A percentile compares a stretch with the other conserved stretches of the same genome.
Conservation (phyloP, 352 stramenopile species). For the Globisporangium acanthophoron region DNA sequence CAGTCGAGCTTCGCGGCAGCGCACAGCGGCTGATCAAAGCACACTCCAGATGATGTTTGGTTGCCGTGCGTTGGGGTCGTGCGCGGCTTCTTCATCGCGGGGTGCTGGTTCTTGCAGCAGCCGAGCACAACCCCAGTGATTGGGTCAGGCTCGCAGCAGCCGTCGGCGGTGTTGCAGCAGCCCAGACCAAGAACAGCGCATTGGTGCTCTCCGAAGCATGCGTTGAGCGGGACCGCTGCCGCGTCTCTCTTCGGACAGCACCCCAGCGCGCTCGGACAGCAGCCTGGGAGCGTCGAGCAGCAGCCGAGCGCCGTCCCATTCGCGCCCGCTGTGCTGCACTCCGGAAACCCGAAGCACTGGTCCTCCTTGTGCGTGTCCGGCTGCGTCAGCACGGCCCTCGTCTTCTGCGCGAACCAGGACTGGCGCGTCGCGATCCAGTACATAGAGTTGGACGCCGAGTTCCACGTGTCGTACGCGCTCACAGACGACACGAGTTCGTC, state of each 20-base stretch:
- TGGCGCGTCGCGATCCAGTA: conserved; percentile 69
- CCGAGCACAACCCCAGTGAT: conserved; percentile 38
- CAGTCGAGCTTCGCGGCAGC: conserved; percentile 38
- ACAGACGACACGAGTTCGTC: conserved; percentile 48
- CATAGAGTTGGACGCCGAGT: conserved; percentile 65
- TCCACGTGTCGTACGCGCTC: conserved; percentile 65
- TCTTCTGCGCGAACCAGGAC: conserved; percentile 58
- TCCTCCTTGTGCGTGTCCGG: conserved; percentile 29
- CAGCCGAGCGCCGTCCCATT: conserved; percentile 61
- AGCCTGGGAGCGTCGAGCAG: conserved; percentile 62
- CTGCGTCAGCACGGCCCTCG: conserved; percentile 21
- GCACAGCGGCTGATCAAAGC: conserved; percentile 36
- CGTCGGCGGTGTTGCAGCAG: conserved; percentile 69
- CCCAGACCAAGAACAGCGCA: conserved; percentile 49
- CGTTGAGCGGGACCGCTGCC: conserved; percentile 34
- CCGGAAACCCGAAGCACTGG: conserved; percentile 64
- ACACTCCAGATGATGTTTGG: conserved; percentile 14
- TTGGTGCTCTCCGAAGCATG: conserved; percentile 57
- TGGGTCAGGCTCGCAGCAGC: conserved; percentile 56
- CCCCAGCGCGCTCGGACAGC: conserved; percentile 53
- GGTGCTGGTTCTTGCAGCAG: conserved; percentile 63
- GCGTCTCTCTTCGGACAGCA: conserved; percentile 57
- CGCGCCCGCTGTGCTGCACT: conserved; percentile 40
- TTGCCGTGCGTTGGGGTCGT: conserved; percentile 11
- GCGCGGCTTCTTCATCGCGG: conserved; percentile 23